Percentiles rank a stretch among this genome's conserved stretches.
These are phyloP conservation scores for Wickerhamomyces tratensis DNA, from an alignment of 805 yeast genomes.

Conservation along the genomic window DNA sequence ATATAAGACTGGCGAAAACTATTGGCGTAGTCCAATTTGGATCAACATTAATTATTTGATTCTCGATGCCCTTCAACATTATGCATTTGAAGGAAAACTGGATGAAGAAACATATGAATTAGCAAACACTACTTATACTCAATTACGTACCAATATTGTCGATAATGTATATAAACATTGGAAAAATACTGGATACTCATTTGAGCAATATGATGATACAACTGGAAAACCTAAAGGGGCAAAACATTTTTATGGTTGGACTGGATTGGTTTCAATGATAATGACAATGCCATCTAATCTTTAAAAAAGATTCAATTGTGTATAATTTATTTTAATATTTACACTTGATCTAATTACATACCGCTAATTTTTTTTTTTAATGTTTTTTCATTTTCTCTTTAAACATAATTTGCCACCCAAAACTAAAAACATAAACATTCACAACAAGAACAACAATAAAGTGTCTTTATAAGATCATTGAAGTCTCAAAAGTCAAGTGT, in stretches of 20 bases:
- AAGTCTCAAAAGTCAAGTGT: too few relatives aligned
- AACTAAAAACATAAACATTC: not conserved
- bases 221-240: conserved; percentile 76
- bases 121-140: conserved; percentile 41
- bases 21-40: conserved; percentile 97
- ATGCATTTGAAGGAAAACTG: conserved; percentile 23
- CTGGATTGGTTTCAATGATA: conserved; percentile 69
- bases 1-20: conserved; percentile 77
- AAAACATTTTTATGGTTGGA: conserved; percentile 92
- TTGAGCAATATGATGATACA: conserved; percentile 81
- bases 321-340: too few relatives aligned
- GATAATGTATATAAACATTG: conserved; percentile 61
- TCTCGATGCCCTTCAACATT: conserved; percentile 58
- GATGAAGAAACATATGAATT: conserved; percentile 17
- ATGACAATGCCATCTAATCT: conserved; percentile 66
- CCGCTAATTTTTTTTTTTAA: too few relatives aligned
- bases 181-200: conserved; percentile 68
- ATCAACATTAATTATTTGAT: conserved; percentile 79
- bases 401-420: not conserved
- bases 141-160: conserved; percentile 59
- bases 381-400: too few relatives aligned
- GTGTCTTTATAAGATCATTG: too few relatives aligned
- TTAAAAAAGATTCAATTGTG: too few relatives aligned
- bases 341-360: too few relatives aligned
- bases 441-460: too few relatives aligned